Evolutionary conservation across 805 yeast genomes (phyloP).

Genomic region (Candida endomychidarum): DNA sequence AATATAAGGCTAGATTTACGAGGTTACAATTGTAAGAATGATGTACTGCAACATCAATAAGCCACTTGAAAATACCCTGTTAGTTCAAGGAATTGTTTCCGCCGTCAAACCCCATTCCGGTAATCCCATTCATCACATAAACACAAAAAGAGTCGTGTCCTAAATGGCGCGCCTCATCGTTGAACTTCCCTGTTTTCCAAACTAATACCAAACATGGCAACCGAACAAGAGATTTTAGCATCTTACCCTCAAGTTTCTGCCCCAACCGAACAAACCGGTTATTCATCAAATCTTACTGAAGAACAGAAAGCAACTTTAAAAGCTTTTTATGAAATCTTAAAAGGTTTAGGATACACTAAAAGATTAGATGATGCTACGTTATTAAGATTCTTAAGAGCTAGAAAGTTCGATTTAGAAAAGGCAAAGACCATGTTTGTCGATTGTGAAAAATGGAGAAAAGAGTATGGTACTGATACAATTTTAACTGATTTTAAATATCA

Average conservation of each 20-base stretch:
- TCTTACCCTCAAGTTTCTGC: constrained; percentile 71
- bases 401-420: constrained; percentile 82
- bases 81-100: too few species aligned
- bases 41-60: too few species aligned
- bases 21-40: too few species aligned
- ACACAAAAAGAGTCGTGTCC: not conserved
- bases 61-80: too few species aligned
- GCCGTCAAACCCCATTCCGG: too few species aligned
- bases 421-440: constrained; percentile 78
- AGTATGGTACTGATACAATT: constrained; percentile 82
- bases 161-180: constrained; percentile 3
- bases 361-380: constrained; percentile 88
- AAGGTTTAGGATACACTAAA: constrained; percentile 63
- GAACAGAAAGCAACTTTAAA: constrained; percentile 62
- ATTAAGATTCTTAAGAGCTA: constrained; percentile 85
- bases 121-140: too few species aligned
- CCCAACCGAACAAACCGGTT: constrained; percentile 68
- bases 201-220: constrained; percentile 9
- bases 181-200: constrained; percentile 3
- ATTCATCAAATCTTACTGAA: constrained; percentile 73
- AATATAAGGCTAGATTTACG: too few species aligned
- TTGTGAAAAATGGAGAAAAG: constrained; percentile 90
- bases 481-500: constrained; percentile 82
- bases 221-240: constrained; percentile 39
- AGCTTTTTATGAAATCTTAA: constrained; percentile 56